phyloP scores from a whole-genome alignment of 306 rosid genomes.

The Pueraria montana region DNA sequence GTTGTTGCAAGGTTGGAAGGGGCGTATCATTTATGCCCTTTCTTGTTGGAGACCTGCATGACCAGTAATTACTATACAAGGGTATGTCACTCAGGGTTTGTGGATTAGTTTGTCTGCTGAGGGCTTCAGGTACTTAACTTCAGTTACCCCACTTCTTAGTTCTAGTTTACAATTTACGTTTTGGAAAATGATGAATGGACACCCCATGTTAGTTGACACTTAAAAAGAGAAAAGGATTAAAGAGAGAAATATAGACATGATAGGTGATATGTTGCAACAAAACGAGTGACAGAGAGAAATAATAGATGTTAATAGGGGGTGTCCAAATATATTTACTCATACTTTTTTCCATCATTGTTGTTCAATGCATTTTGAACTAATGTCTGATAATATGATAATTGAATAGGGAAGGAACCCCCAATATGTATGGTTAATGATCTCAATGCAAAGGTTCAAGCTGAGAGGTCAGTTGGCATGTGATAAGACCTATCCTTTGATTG shows the following conservation, averaged over 20 bases:
- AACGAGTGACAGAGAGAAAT: neutral
- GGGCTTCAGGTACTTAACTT: neutral
- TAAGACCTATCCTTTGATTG: neutral
- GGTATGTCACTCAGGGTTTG: neutral
- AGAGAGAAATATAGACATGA: neutral
- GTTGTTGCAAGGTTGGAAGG: conserved; percentile 21
- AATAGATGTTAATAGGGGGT: neutral
- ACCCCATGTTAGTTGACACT: neutral
- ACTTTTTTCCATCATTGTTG: neutral
- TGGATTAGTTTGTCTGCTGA: neutral
- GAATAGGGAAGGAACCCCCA: neutral
- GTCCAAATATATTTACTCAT: neutral
- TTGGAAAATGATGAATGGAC: neutral
- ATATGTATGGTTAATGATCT: neutral
- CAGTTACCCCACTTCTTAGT: neutral
- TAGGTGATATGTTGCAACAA: neutral
- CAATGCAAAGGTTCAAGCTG: neutral
- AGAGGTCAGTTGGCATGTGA: neutral
- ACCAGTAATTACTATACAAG: neutral
- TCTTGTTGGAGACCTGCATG: conserved; percentile 21
- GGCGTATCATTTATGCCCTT: neutral
- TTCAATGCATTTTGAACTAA: neutral
- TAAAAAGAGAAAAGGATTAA: neutral
- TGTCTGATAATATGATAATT: neutral
- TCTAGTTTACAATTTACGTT: neutral